Conservation (phyloP, 768 basidiomycete species). For the Lactarius sp. region DNA sequence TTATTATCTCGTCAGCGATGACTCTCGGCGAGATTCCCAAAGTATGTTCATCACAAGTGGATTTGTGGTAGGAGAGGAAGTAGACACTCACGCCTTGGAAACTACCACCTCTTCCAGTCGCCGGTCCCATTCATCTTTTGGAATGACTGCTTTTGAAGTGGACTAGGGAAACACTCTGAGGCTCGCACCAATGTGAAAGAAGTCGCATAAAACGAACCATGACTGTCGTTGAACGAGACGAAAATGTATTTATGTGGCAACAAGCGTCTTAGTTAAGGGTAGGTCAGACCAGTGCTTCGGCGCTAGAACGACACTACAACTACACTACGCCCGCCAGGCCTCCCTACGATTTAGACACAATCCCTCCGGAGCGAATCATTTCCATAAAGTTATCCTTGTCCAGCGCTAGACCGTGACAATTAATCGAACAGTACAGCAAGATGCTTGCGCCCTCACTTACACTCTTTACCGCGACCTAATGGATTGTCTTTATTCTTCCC, state of each 20-base stretch:
- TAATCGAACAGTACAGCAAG: conserved; percentile 8
- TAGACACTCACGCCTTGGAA: conserved; percentile 76
- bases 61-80: conserved; percentile 21
- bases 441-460: conserved; percentile 37
- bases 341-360: conserved; percentile 62
- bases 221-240: conserved; percentile 1
- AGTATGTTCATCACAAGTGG: conserved; percentile 57
- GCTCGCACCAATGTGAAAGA: neutral
- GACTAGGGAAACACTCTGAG: conserved; percentile 26
- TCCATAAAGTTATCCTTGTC: conserved; percentile 76
- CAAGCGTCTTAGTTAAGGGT: conserved; percentile 9
- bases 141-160: conserved; percentile 52
- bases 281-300: neutral
- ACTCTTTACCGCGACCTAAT: conserved; percentile 51
- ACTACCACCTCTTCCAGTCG: conserved; percentile 79
- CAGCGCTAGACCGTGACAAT: conserved; percentile 39
- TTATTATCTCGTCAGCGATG: conserved; percentile 55
- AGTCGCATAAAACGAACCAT: conserved; percentile 27
- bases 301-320: neutral
- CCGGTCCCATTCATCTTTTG: conserved; percentile 83
- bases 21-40: conserved; percentile 99
- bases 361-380: conserved; percentile 74
- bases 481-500: conserved; percentile 51
- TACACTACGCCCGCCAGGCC: no score
- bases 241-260: neutral